phyloP scores from a whole-genome alignment of 2,329 filamentous ascomycete genomes.

The Fusarium sp. region DNA sequence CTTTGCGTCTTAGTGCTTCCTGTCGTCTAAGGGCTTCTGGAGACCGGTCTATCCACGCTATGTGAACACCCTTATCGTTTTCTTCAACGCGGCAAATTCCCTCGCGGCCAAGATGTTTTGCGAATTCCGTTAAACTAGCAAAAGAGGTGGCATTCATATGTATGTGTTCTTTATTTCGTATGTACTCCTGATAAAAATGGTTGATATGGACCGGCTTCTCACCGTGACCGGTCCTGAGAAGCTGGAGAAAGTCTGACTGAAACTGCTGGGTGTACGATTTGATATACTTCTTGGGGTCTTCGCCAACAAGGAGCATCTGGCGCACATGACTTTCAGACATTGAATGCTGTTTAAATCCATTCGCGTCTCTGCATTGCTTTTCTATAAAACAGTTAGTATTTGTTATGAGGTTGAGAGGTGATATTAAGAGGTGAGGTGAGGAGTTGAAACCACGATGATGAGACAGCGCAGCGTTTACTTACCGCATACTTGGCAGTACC shows the following conservation, averaged over 20 bases:
- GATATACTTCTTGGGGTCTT: slow-evolving; percentile 86
- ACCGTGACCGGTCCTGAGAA: slow-evolving; percentile 85
- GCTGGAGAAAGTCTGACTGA: slow-evolving; percentile 77
- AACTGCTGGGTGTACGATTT: slow-evolving; percentile 86
- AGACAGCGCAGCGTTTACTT: neutral
- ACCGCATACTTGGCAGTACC: slow-evolving; percentile 87
- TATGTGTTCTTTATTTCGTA: slow-evolving; percentile 83
- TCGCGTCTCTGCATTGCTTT: slow-evolving; percentile 75
- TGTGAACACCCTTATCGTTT: slow-evolving; percentile 83
- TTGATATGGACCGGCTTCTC: slow-evolving; percentile 92
- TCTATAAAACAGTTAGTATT: slow-evolving; percentile 45
- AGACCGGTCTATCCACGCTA: slow-evolving; percentile 92
- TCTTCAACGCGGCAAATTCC: slow-evolving; percentile 92
- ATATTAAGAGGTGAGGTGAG: neutral
- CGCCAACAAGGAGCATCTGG: slow-evolving; percentile 87
- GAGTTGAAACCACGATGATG: neutral
- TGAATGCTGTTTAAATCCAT: slow-evolving; percentile 50
- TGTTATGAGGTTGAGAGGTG: neutral
- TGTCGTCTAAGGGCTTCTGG: slow-evolving; percentile 83
- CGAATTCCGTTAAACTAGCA: slow-evolving; percentile 79
- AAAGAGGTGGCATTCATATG: slow-evolving; percentile 69
- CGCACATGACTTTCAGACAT: slow-evolving; percentile 70
- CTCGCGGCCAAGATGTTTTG: slow-evolving; percentile 85
- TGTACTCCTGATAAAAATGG: slow-evolving; percentile 95
- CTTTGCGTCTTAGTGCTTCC: slow-evolving; percentile 84